Base-by-base conservation (phyloP, 306 rosid species). In the Dryas alaskensis region DNA sequence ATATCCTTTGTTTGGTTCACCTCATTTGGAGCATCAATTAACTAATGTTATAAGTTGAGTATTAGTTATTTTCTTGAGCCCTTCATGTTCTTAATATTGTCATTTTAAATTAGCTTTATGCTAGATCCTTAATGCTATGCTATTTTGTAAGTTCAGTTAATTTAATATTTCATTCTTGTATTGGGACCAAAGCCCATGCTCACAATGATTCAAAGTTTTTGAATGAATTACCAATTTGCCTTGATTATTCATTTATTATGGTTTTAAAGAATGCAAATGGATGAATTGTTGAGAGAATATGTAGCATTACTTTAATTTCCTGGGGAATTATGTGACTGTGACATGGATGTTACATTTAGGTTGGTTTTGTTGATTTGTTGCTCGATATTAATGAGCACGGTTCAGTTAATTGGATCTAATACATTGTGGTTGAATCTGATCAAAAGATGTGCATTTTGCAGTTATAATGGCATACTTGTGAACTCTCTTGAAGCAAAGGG, bases 401-500 rank as follows among this genome's bases (percentile, higher is more conserved):
- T 40, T 42, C 22, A 54, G 64, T 19, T 3, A 11, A 12, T 54
- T 19, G 42, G 50, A 43, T 54, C 12, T 7, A 44, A 50, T 64
- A 58, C 68, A 37, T 72, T 75, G 69, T 70, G 74, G 70, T 78
- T 67, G 54, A 48, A 63, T 75, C 84, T 80, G 64, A 83, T 74
- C 48, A 60, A 73, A 42, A 16, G 55, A 42, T 51, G 7, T 69
- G 45, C 69, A 59, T 72, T 71, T 83, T 80, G 84, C 96, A 95
- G 99, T 89, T 92, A 84, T 60, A 89, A 90, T 69, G 98, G 99
- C 77, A 84, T 95, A 78, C 79, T 95, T 65, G 73, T 90, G 82
- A 88, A 84, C 87, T 92, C 98, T 72, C 79, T 92, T 50, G 89
- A 86, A 78, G 96, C 86, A 67, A 88, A 84, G 83, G 84, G 75